These are phyloP conservation scores for Leishmania amazonensis DNA, from an alignment of 208 protist genomes.

Conservation along the genomic window DNA sequence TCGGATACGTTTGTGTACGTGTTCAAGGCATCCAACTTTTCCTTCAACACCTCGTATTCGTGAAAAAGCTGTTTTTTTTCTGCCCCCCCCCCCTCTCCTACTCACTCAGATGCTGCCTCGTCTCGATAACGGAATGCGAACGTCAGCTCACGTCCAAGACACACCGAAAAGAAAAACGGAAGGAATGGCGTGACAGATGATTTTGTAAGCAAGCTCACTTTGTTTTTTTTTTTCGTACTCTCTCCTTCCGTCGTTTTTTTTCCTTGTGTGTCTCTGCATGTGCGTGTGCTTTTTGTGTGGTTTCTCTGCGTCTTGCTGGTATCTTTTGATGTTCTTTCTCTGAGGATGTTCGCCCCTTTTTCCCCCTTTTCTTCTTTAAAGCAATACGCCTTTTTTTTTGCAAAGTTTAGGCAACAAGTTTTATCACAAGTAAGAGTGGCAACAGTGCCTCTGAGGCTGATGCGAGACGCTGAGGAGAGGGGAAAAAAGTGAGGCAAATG, in stretches of 20 bases:
- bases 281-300: neutral
- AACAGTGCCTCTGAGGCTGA: neutral
- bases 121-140: neutral
- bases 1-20: neutral
- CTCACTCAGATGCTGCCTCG: neutral
- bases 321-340: slow-evolving; percentile 3
- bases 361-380: neutral
- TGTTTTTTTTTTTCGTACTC: neutral
- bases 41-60: neutral
- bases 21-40: neutral
- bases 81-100: no score
- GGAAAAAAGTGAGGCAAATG: no score
- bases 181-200: neutral
- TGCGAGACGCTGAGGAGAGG: neutral
- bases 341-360: neutral
- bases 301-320: neutral
- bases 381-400: neutral
- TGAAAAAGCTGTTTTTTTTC: no score
- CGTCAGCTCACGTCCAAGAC: neutral
- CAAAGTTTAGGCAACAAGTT: neutral
- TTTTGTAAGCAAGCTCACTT: neutral
- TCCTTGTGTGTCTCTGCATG: slow-evolving; percentile 4
- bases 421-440: neutral
- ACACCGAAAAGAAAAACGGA: neutral
- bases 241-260: neutral